Conservation (phyloP, 2,329 filamentous ascomycete genomes). For the Pseudogymnoascus sp. region DNA sequence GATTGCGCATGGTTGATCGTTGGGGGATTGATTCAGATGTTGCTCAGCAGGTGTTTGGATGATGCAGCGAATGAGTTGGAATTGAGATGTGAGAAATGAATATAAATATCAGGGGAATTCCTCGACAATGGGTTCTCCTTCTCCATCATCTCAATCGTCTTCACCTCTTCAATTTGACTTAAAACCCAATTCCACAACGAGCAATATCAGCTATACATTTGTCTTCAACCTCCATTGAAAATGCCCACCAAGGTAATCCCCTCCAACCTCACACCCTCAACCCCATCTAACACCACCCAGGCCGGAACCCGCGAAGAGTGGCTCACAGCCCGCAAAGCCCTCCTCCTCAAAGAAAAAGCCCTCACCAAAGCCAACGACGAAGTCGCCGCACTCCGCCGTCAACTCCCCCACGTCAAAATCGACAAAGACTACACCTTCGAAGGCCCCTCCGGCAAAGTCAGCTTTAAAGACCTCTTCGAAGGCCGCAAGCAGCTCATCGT, state of each 20-base stretch:
- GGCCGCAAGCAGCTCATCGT: constrained; percentile 32
- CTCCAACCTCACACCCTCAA: background rate
- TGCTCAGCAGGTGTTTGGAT: background rate
- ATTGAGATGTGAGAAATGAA: background rate
- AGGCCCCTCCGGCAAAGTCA: constrained; percentile 23
- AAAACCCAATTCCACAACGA: background rate
- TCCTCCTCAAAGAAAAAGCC: constrained; percentile 32
- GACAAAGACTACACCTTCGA: constrained; percentile 32
- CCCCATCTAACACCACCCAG: constrained; percentile 16
- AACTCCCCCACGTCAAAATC: constrained; percentile 35
- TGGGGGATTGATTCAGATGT: background rate
- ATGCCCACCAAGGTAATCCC: background rate
- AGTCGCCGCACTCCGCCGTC: constrained; percentile 27
- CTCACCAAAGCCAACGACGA: constrained; percentile 25
- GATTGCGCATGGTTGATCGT: background rate
- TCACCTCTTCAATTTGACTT: background rate
- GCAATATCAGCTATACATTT: background rate
- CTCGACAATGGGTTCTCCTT: background rate
- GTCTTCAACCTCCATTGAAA: background rate
- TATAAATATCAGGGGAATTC: background rate
- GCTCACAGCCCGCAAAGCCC: constrained; percentile 28
- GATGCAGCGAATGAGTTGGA: background rate
- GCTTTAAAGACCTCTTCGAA: constrained; percentile 29
- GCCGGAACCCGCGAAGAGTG: constrained; percentile 30
- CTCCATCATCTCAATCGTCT: background rate